Evolutionary conservation across 306 rosid genomes (phyloP).

Genomic region (Alnus glutinosa): DNA sequence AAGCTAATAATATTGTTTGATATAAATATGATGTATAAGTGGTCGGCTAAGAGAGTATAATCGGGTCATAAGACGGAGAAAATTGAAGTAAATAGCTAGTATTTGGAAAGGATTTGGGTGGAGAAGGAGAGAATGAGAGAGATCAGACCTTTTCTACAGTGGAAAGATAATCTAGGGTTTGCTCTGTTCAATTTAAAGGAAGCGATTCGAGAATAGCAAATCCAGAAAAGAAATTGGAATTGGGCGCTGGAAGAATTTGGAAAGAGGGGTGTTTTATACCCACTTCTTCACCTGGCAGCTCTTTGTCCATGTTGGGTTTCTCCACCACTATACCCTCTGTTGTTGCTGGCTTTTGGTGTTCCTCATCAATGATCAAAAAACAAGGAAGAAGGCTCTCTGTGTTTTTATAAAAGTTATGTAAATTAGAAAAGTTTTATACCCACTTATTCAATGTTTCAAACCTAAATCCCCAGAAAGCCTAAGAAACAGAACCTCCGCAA

Average conservation of each 20-base stretch:
- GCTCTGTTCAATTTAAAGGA: neutral
- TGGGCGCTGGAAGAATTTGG: slow-evolving; percentile 62
- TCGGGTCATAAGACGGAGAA: neutral
- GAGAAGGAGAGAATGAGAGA: neutral
- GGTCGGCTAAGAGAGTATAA: neutral
- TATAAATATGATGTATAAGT: too few relatives aligned
- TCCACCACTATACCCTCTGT: too few relatives aligned
- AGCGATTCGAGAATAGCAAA: neutral
- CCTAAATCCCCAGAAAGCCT: neutral
- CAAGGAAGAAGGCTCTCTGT: too few relatives aligned
- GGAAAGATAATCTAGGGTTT: slow-evolving; percentile 22
- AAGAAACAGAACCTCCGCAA: slow-evolving; percentile 25
- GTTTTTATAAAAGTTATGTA: too few relatives aligned
- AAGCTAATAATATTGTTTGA: neutral
- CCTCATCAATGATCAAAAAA: too few relatives aligned
- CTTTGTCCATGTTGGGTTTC: too few relatives aligned
- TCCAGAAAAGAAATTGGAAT: neutral
- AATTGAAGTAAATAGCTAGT: neutral
- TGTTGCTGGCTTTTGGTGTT: too few relatives aligned
- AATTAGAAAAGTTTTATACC: too few relatives aligned
- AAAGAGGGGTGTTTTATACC: slow-evolving; percentile 42
- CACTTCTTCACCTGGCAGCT: too few relatives aligned
- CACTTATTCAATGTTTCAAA: too few relatives aligned
- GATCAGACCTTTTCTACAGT: slow-evolving; percentile 28
- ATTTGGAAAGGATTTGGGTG: neutral